phyloP scores from a whole-genome alignment of 78 protist species.

The Planoprotostelium fungivorum region DNA sequence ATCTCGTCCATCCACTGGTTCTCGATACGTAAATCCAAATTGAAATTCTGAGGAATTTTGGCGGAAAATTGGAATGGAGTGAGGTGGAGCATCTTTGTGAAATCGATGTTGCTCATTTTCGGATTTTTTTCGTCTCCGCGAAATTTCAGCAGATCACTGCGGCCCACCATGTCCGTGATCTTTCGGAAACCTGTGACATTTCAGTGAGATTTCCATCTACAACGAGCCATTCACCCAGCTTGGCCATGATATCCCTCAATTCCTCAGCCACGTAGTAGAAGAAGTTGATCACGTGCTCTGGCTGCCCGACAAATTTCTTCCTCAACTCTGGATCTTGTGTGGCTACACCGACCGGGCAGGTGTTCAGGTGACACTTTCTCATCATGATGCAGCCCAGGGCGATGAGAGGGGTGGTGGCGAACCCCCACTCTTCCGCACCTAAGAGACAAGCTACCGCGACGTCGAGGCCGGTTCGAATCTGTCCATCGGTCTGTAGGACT shows the following conservation, averaged over 20 bases:
- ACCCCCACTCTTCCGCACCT: constrained; percentile 89
- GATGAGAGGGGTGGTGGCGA: constrained; percentile 82
- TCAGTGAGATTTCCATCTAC: not conserved
- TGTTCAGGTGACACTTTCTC: constrained; percentile 89
- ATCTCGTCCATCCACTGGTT: not conserved
- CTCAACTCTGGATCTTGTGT: constrained; percentile 86
- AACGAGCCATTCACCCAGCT: constrained; percentile 50
- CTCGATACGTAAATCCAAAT: not conserved
- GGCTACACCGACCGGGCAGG: constrained; percentile 92
- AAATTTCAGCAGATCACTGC: constrained; percentile 62
- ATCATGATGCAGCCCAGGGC: constrained; percentile 87
- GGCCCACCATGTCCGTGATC: constrained; percentile 72
- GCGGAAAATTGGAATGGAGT: not conserved
- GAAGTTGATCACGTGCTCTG: constrained; percentile 76
- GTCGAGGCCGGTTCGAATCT: constrained; percentile 79
- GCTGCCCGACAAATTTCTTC: constrained; percentile 73
- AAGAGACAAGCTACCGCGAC: constrained; percentile 73
- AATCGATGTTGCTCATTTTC: constrained; percentile 36
- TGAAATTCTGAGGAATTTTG: not conserved
- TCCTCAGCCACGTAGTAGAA: constrained; percentile 84
- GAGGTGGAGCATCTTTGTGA: not conserved
- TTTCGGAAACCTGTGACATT: constrained; percentile 1
- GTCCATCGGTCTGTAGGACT: constrained; percentile 59
- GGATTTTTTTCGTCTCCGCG: not conserved
- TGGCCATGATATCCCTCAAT: constrained; percentile 66